Evolutionary conservation across 1,284 basidiomycete genomes (phyloP).

Genomic region (Fomitopsis schrenkii): DNA sequence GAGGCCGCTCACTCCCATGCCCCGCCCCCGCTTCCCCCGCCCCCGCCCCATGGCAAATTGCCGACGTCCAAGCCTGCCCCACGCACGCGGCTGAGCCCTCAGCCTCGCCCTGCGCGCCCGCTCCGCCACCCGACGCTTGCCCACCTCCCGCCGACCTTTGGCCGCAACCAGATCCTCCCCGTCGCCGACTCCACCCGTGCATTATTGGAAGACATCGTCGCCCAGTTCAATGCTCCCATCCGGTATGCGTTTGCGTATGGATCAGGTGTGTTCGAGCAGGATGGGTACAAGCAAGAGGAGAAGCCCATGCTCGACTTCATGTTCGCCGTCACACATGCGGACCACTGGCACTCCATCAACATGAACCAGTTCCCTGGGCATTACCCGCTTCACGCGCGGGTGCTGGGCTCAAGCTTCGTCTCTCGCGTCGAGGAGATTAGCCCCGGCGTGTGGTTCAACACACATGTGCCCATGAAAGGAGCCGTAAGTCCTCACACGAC

Average conservation of each 20-base stretch:
- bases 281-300: constrained; percentile 55
- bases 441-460: constrained; percentile 95
- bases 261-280: constrained; percentile 89
- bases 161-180: constrained; percentile 76
- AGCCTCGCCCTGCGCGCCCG: constrained; percentile 48
- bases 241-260: constrained; percentile 94
- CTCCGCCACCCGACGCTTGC: constrained; percentile 42
- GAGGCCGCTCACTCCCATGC: constrained; percentile 36
- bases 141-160: constrained; percentile 66
- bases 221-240: constrained; percentile 79
- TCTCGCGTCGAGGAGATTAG: constrained; percentile 73
- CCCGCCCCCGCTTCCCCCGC: constrained; percentile 30
- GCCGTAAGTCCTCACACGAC: constrained; percentile 54
- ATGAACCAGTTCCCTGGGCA: constrained; percentile 87
- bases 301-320: constrained; percentile 93
- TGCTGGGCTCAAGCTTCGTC: constrained; percentile 77
- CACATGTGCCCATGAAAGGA: constrained; percentile 80
- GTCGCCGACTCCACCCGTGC: constrained; percentile 74
- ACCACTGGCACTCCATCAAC: constrained; percentile 94
- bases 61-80: constrained; percentile 21
- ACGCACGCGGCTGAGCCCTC: constrained; percentile 39
- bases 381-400: constrained; percentile 84
- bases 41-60: constrained; percentile 27
- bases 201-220: constrained; percentile 73
- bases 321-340: constrained; percentile 88